Percentiles rank a stretch among this genome's conserved stretches.
Conservation (phyloP, 2,329 filamentous ascomycete genomes). For the Ascochyta koolunga region DNA sequence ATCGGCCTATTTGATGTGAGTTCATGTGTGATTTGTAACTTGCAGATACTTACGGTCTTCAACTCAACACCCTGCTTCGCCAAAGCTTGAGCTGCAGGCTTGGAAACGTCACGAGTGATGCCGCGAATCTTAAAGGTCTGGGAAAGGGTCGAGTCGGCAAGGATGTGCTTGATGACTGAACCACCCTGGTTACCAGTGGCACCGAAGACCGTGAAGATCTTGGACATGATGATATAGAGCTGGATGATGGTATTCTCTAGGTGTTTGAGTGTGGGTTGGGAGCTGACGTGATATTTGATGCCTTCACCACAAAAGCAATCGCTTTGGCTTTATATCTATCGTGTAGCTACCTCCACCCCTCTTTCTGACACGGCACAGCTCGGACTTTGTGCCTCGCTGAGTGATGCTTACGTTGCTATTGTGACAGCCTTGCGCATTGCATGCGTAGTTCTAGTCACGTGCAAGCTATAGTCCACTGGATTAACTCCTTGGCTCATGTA, state of each 20-base stretch:
- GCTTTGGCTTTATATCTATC: background rate
- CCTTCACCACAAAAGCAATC: background rate
- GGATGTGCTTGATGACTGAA: slow-evolving; percentile 54
- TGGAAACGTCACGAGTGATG: slow-evolving; percentile 54
- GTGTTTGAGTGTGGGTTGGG: background rate
- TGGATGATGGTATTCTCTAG: background rate
- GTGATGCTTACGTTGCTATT: background rate
- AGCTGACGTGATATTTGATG: background rate
- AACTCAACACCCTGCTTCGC: slow-evolving; percentile 26
- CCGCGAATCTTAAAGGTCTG: slow-evolving; percentile 57
- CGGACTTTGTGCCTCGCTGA: background rate
- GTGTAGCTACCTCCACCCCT: background rate
- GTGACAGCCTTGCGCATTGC: background rate
- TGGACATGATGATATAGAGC: slow-evolving; percentile 24
- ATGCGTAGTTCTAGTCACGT: background rate
- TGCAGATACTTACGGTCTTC: slow-evolving; percentile 19
- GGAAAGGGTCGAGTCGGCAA: slow-evolving; percentile 54
- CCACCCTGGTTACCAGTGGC: slow-evolving; percentile 61
- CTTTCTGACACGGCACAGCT: slow-evolving; percentile 2
- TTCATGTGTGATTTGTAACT: slow-evolving; percentile 15
- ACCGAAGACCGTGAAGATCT: slow-evolving; percentile 53
- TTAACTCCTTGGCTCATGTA: background rate
- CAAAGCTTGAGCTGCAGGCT: slow-evolving; percentile 27
- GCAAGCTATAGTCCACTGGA: background rate
- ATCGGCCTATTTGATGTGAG: slow-evolving; percentile 49